A percentile compares a stretch with the other conserved stretches of the same genome.
Evolutionary conservation across 1,284 basidiomycete species (phyloP).

Genomic region (Coniferiporia sulphurascens): DNA sequence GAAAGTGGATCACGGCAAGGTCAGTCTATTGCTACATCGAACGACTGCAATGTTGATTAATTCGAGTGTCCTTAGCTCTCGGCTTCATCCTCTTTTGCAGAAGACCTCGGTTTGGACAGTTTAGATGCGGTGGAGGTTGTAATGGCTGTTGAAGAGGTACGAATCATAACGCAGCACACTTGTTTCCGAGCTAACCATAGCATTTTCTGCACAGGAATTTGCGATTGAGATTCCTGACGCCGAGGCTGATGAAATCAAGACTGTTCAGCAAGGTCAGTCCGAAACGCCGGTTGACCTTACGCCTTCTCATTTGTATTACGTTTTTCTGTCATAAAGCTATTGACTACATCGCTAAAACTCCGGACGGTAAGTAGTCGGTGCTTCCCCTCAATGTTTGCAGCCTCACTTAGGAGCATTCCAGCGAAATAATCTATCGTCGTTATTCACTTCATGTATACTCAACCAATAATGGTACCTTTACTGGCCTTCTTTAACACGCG

Average conservation of each 20-base stretch:
- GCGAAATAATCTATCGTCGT: slow-evolving; percentile 14
- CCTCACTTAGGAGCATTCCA: slow-evolving; percentile 24
- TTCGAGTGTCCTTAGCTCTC: slow-evolving; percentile 53
- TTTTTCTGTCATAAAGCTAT: slow-evolving; percentile 58
- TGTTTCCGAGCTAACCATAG: slow-evolving; percentile 3
- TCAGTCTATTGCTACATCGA: slow-evolving; percentile 30
- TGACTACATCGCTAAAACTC: slow-evolving; percentile 95
- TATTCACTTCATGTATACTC: slow-evolving; percentile 7
- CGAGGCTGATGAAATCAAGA: slow-evolving; percentile 97
- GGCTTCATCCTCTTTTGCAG: slow-evolving; percentile 70
- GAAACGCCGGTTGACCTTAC: slow-evolving; percentile 7
- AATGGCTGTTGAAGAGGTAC: slow-evolving; percentile 98
- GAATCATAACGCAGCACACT: slow-evolving; percentile 13
- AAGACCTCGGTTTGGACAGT: slow-evolving; percentile 93
- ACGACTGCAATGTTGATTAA: slow-evolving; percentile 4
- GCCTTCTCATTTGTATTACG: slow-evolving; percentile 19
- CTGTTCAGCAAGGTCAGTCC: slow-evolving; percentile 82
- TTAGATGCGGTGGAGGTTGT: slow-evolving; percentile 98
- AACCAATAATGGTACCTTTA: slow-evolving; percentile 8
- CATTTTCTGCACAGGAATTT: slow-evolving; percentile 57
- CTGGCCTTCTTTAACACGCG: slow-evolving; percentile 3
- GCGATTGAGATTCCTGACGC: slow-evolving; percentile 93
- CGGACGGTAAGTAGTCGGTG: slow-evolving; percentile 60
- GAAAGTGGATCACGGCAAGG: slow-evolving; percentile 87
- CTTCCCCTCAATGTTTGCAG: slow-evolving; percentile 6